phyloP scores from a whole-genome alignment of 768 basidiomycete genomes.

The Dioszegia hungarica region DNA sequence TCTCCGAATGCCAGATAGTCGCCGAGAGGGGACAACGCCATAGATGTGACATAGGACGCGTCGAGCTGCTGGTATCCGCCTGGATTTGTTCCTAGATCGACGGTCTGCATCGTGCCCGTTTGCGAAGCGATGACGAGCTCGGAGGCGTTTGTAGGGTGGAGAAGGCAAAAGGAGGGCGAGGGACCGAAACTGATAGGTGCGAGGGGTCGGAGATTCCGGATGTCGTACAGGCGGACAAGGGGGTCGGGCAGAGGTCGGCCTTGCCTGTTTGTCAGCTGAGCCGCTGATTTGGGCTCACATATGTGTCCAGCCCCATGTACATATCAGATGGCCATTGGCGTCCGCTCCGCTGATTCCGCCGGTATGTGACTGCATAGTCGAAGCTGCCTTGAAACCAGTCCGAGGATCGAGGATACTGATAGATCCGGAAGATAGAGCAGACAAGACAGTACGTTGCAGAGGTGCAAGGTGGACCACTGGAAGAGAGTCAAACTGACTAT shows the following conservation, averaged over 20 bases:
- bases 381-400: constrained; percentile 27
- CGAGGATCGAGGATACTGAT: constrained; percentile 40
- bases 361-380: constrained; percentile 67
- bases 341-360: constrained; percentile 79
- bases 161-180: constrained; percentile 77
- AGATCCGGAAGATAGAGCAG: constrained; percentile 32
- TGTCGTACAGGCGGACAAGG: constrained; percentile 85
- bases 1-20: constrained; percentile 93
- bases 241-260: constrained; percentile 84
- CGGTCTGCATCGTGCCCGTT: constrained; percentile 76
- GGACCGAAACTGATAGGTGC: constrained; percentile 81
- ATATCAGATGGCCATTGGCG: constrained; percentile 69
- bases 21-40: constrained; percentile 76
- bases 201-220: constrained; percentile 74
- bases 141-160: constrained; percentile 70
- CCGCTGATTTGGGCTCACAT: constrained; percentile 55
- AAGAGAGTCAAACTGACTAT: constrained; percentile 22
- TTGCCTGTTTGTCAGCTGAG: constrained; percentile 56
- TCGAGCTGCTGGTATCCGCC: constrained; percentile 32
- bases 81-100: constrained; percentile 56
- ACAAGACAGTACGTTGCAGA: constrained; percentile 25
- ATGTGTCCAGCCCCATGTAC: constrained; percentile 80
- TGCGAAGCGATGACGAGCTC: constrained; percentile 70
- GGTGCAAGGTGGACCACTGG: constrained; percentile 33
- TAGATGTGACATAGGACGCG: constrained; percentile 67